phyloP scores from a whole-genome alignment of 1,284 basidiomycete genomes.

The Cutaneotrichosporon sp. region DNA sequence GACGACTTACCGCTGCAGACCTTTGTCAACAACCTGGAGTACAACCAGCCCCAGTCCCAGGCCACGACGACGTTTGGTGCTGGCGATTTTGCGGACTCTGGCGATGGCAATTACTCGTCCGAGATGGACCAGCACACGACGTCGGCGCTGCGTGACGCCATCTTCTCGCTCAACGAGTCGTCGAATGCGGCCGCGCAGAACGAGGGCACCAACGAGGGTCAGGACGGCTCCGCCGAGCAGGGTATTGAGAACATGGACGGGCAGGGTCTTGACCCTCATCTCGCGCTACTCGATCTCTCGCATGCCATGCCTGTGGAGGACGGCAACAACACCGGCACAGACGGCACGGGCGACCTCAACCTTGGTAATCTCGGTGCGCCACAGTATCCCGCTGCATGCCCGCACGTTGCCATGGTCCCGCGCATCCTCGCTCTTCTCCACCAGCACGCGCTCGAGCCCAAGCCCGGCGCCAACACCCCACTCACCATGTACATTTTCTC shows the following conservation, averaged over 20 bases:
- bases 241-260: constrained; percentile 20
- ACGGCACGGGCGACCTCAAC: constrained; percentile 22
- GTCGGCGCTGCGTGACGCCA: constrained; percentile 45
- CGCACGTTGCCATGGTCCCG: constrained; percentile 38
- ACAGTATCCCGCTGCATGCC: constrained; percentile 24
- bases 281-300: constrained; percentile 41
- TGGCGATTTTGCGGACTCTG: constrained; percentile 29
- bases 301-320: constrained; percentile 33
- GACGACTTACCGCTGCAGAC: constrained; percentile 43
- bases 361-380: constrained; percentile 17
- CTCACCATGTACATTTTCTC: constrained; percentile 38
- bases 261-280: constrained; percentile 35
- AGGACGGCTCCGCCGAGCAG: constrained; percentile 24
- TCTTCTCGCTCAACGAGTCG: constrained; percentile 46
- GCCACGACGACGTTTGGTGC: constrained; percentile 21
- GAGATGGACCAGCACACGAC: constrained; percentile 48
- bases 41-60: constrained; percentile 19
- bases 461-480: constrained; percentile 42
- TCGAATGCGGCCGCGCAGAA: constrained; percentile 19
- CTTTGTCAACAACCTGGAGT: constrained; percentile 44
- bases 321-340: constrained; percentile 19
- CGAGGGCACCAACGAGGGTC: constrained; percentile 22
- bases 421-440: constrained; percentile 39
- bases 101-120: constrained; percentile 29
- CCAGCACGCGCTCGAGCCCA: constrained; percentile 41